phyloP scores from a whole-genome alignment of 768 basidiomycete species.

The Mycena belliarum region DNA sequence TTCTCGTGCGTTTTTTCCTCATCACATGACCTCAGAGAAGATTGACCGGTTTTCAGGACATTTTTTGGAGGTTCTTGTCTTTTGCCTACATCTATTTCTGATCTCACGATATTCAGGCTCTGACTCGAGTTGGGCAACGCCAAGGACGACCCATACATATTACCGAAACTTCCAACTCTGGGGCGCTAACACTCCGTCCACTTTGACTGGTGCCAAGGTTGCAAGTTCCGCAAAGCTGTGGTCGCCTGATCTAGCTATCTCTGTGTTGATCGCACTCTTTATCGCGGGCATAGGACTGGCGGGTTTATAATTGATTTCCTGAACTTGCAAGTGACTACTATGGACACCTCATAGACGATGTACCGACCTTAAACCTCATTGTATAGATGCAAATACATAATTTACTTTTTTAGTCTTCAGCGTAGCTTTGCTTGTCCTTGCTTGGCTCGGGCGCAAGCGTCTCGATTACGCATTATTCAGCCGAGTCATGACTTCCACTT shows the following conservation, averaged over 20 bases:
- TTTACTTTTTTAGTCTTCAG: not conserved
- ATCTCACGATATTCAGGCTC: slow-evolving; percentile 43
- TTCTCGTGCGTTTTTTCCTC: slow-evolving; percentile 61
- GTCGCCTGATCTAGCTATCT: not conserved
- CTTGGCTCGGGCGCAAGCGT: not conserved
- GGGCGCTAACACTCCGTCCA: slow-evolving; percentile 55
- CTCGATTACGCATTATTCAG: slow-evolving; percentile 5
- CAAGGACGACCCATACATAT: slow-evolving; percentile 66
- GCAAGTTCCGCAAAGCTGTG: not conserved
- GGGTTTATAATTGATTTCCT: not conserved
- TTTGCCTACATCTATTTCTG: not conserved
- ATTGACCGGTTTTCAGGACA: slow-evolving; percentile 44
- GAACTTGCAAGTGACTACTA: slow-evolving; percentile 4
- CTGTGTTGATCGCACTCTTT: not conserved
- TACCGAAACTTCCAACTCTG: slow-evolving; percentile 75
- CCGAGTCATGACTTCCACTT: not conserved
- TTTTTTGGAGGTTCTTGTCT: slow-evolving; percentile 70
- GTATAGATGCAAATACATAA: too few species aligned
- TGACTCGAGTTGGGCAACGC: slow-evolving; percentile 73
- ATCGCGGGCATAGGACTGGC: not conserved
- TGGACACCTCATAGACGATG: not conserved
- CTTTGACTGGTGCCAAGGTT: slow-evolving; percentile 36
- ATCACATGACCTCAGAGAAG: not conserved
- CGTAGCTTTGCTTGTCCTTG: not conserved
- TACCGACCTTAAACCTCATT: too few species aligned